Evolutionary conservation across 768 basidiomycete genomes (phyloP), one percentile per base, ranked within the genome.

Genomic region (Podaxis sp.): DNA sequence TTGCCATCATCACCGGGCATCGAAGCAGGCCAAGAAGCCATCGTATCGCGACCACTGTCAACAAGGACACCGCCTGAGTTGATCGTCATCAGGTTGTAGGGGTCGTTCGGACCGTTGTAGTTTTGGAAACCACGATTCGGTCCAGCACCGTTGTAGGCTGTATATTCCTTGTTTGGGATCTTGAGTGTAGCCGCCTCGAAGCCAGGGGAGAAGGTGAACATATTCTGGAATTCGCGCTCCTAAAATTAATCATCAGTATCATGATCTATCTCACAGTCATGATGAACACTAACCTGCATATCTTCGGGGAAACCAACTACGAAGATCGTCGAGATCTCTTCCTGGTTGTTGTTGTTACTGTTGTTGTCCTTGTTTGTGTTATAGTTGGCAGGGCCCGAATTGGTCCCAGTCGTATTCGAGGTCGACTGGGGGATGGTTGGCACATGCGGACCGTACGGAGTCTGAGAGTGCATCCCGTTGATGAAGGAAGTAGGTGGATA

Each of bases 171-270:
- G 78, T 93, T 93, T 1, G 97, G 97, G 61, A 96, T 93, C 82
- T 98, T 99, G 66, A 99, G 82, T 5, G 95, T 97, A 6, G 97
- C 96, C 23, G 95, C 97, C 72, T 98, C 97, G 68, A 98, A 99
- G 10, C 95, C 97, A 0, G 83, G 77, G 2, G 92, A 93, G 69
- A 99, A 99, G 6, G 95, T 93, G 72, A 99, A 99, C 91, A 99
- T 96, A 71, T 98, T 98, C 73, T 96, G 93, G 73, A 98, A 99
- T 76, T 99, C 97, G 32, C 97, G 93, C 78, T 98, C 97, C 95
- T 98, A 66, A 3, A 55, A 55, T 64, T 51, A 38, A 51, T 25
- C 50, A 63, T 64, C 59, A 67, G 68, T 63, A 55, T 64, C 66
- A 61, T 63, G 44, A 58, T 38, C 42, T 55, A 36, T 21, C 14